A percentile compares a stretch with the other conserved stretches of the same genome.
These are phyloP conservation scores for Diaporthe vaccinii DNA, from an alignment of 2,329 filamentous ascomycete genomes.

Conservation along the genomic window DNA sequence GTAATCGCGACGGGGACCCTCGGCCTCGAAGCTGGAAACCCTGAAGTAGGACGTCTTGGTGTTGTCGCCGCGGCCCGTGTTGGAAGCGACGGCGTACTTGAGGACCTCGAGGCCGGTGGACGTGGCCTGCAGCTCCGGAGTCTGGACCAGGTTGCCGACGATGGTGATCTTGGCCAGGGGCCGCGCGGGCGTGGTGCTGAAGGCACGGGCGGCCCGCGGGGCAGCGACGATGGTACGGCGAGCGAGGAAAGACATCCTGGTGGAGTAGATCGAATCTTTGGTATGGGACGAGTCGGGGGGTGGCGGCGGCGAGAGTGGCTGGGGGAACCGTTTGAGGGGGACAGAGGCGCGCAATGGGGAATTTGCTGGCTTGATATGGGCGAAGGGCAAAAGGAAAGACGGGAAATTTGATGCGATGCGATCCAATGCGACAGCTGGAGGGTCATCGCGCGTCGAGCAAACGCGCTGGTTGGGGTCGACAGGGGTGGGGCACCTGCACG, in stretches of 20 bases:
- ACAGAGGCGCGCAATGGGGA: neutral
- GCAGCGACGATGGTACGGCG: conserved; percentile 47
- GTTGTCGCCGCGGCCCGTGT: conserved; percentile 75
- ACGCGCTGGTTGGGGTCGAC: conserved; percentile 10
- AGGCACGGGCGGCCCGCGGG: conserved; percentile 71
- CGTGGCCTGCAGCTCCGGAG: conserved; percentile 81
- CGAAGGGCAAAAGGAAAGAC: conserved; percentile 10
- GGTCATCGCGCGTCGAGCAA: conserved; percentile 19
- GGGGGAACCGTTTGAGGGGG: neutral
- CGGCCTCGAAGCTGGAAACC: conserved; percentile 77
- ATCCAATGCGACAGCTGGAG: conserved; percentile 23
- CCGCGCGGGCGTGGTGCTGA: conserved; percentile 78
- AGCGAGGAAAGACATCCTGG: conserved; percentile 44
- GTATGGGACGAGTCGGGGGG: conserved; percentile 43
- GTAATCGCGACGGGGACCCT: conserved; percentile 79
- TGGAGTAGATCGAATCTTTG: neutral
- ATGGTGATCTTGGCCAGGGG: conserved; percentile 85
- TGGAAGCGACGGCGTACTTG: conserved; percentile 82
- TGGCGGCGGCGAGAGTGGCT: neutral
- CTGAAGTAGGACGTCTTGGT: conserved; percentile 88
- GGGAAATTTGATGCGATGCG: conserved; percentile 30
- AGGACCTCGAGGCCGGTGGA: conserved; percentile 80
- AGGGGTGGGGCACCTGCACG: neutral
- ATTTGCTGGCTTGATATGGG: neutral
- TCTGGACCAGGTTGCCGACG: conserved; percentile 85